These are phyloP conservation scores for Neospermospora avenae DNA, from an alignment of 2,329 filamentous ascomycete genomes.

Conservation along the genomic window DNA sequence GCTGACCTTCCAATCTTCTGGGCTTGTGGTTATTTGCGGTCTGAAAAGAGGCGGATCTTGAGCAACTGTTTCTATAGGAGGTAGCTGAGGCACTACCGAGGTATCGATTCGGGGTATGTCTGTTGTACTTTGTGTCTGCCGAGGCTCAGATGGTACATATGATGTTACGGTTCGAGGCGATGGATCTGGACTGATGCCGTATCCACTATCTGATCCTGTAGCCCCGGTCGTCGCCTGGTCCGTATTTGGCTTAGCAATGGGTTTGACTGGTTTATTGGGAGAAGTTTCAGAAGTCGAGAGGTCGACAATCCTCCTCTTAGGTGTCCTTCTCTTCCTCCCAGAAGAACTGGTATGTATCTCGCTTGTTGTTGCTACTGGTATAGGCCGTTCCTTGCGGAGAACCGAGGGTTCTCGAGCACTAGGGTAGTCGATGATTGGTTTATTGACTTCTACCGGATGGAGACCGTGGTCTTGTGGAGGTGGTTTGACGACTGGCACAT, in stretches of 20 bases:
- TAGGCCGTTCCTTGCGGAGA: constrained; percentile 55
- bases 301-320: constrained; percentile 63
- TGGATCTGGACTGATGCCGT: constrained; percentile 33
- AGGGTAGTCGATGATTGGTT: constrained; percentile 58
- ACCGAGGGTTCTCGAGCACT: constrained; percentile 47
- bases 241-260: constrained; percentile 24
- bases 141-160: constrained; percentile 31
- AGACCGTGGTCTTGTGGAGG: constrained; percentile 56
- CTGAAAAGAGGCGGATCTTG: constrained; percentile 27
- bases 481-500: constrained; percentile 74
- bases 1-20: constrained; percentile 61
- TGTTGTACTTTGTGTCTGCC: constrained; percentile 25
- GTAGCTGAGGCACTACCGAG: constrained; percentile 28
- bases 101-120: constrained; percentile 32
- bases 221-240: constrained; percentile 23
- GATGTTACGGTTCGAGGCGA: constrained; percentile 31
- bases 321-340: constrained; percentile 54
- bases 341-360: constrained; percentile 57
- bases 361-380: constrained; percentile 51
- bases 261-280: constrained; percentile 26
- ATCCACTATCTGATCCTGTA: constrained; percentile 27
- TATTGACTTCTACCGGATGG: constrained; percentile 63
- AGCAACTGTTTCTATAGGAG: constrained; percentile 30
- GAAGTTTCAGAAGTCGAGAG: constrained; percentile 48
- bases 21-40: constrained; percentile 25